A percentile compares a stretch with the other conserved stretches of the same genome.
phyloP scores from a whole-genome alignment of 306 rosid species.

The Rosa lucieae region DNA sequence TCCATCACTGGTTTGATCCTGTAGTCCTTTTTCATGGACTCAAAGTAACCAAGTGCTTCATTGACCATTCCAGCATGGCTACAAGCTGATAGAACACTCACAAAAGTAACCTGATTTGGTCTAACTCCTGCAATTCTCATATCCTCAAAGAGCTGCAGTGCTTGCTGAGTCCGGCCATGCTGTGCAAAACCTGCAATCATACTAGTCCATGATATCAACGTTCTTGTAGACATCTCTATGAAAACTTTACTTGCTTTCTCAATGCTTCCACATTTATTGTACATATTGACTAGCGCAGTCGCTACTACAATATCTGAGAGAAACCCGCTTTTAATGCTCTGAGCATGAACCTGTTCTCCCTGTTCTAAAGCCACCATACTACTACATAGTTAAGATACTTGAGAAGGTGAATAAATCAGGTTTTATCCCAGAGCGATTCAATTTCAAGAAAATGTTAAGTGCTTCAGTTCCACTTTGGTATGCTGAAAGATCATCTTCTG shows the following conservation, averaged over 20 bases:
- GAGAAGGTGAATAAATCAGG: slow-evolving; percentile 82
- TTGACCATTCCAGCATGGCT: slow-evolving; percentile 71
- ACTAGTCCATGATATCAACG: slow-evolving; percentile 88
- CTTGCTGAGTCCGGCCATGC: slow-evolving; percentile 74
- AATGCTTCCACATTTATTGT: slow-evolving; percentile 80
- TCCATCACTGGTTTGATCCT: slow-evolving; percentile 85
- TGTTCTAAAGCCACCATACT: slow-evolving; percentile 66
- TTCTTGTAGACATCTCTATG: slow-evolving; percentile 79
- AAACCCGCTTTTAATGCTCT: slow-evolving; percentile 65
- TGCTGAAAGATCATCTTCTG: slow-evolving; percentile 57
- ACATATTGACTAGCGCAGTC: slow-evolving; percentile 73
- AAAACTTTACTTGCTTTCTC: slow-evolving; percentile 84
- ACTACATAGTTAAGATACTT: slow-evolving; percentile 71
- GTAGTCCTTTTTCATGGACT: slow-evolving; percentile 72
- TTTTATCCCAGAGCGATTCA: slow-evolving; percentile 60
- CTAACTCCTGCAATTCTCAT: slow-evolving; percentile 71
- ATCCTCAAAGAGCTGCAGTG: slow-evolving; percentile 75
- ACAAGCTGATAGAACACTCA: slow-evolving; percentile 85
- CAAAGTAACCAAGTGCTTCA: slow-evolving; percentile 70
- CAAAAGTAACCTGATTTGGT: slow-evolving; percentile 82
- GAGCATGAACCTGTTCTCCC: slow-evolving; percentile 88
- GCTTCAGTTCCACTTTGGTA: slow-evolving; percentile 66
- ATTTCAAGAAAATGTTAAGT: slow-evolving; percentile 48
- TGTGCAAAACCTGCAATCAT: slow-evolving; percentile 80
- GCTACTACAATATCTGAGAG: slow-evolving; percentile 69